phyloP scores from a whole-genome alignment of 2,329 filamentous ascomycete species.

The Neofusicoccum parvum region DNA sequence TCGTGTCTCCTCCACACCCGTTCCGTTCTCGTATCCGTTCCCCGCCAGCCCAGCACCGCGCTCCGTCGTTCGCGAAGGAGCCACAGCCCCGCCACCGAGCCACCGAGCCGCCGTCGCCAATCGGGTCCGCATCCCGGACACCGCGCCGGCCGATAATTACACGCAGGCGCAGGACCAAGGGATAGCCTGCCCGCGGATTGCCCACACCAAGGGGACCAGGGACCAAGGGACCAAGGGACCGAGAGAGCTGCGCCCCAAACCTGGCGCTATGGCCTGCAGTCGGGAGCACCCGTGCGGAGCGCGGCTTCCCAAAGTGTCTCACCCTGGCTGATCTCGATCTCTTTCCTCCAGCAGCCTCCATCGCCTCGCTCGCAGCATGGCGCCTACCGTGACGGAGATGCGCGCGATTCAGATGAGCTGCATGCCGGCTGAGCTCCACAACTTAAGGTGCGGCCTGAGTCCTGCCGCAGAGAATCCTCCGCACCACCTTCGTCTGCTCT shows the following conservation, averaged over 20 bases:
- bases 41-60: not conserved
- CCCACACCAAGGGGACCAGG: not conserved
- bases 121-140: not conserved
- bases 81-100: too few relatives aligned
- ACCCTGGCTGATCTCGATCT: not conserved
- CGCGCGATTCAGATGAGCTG: not conserved
- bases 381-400: not conserved
- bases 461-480: not conserved
- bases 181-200: not conserved
- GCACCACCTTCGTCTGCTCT: not conserved
- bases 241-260: not conserved
- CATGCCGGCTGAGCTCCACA: too few relatives aligned
- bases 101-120: not conserved
- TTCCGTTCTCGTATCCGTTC: not conserved
- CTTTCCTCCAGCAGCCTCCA: not conserved
- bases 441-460: not conserved
- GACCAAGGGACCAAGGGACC: not conserved
- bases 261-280: constrained; percentile 2
- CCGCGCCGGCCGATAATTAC: too few relatives aligned
- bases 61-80: not conserved
- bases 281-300: constrained; percentile 14
- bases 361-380: not conserved
- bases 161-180: too few relatives aligned
- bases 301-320: too few relatives aligned
- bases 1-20: not conserved